Evolutionary conservation across 345 rosid species (phyloP).

Genomic region (Gossypium anomalum): DNA sequence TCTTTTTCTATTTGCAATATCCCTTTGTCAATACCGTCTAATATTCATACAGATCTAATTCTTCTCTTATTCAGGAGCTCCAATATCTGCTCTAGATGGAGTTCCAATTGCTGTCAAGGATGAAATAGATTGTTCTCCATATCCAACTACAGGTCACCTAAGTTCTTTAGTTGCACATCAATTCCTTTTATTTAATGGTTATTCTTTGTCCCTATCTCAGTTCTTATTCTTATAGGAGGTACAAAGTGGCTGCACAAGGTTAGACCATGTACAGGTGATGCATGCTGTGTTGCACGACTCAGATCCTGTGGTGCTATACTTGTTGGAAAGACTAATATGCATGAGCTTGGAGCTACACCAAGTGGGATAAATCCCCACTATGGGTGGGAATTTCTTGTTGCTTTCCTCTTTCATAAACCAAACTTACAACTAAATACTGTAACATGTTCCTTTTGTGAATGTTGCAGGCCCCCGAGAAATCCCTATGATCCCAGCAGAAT

Average conservation of each 20-base stretch:
- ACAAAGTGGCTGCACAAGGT: conserved; percentile 67
- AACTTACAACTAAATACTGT: neutral
- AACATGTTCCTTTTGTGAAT: neutral
- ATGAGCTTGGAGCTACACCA: conserved; percentile 75
- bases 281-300: conserved; percentile 52
- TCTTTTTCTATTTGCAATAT: neutral
- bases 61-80: conserved; percentile 39
- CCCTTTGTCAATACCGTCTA: neutral
- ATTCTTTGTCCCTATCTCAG: neutral
- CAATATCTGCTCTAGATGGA: conserved; percentile 63
- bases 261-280: conserved; percentile 51
- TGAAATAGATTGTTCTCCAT: conserved; percentile 71
- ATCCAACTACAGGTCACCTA: conserved; percentile 57
- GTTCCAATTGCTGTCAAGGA: conserved; percentile 72
- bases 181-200: neutral
- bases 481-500: conserved; percentile 47
- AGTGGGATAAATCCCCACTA: conserved; percentile 80
- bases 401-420: neutral
- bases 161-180: neutral
- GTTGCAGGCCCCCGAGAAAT: conserved; percentile 51
- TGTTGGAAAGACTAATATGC: conserved; percentile 77
- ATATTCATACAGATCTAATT: neutral
- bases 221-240: conserved; percentile 40
- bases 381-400: conserved; percentile 33
- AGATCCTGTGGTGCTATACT: conserved; percentile 62